Evolutionary conservation across 2,329 filamentous ascomycete genomes (phyloP), one percentile per base, ranked within the genome.

Genomic region (Kalaharituber pfeilii): DNA sequence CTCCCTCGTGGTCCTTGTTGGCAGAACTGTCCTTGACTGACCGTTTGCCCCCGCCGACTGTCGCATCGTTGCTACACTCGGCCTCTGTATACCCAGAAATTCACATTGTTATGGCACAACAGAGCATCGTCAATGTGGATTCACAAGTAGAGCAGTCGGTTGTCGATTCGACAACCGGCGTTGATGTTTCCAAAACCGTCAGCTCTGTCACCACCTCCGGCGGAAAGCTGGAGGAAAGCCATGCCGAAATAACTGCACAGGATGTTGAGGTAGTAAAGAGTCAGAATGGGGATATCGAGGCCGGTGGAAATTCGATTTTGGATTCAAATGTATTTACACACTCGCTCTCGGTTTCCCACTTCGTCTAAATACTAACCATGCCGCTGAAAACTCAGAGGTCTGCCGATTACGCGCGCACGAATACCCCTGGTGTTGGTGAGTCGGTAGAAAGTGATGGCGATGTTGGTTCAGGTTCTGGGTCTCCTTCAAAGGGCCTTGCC

Each of bases 21-120:
- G n/a, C n/a, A n/a, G n/a, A n/a, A n/a, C n/a, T n/a, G n/a, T n/a
- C n/a, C n/a, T n/a, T n/a, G n/a, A n/a, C n/a, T n/a, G n/a, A n/a
- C n/a, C n/a, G n/a, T n/a, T n/a, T n/a, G n/a, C n/a, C n/a, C n/a
- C n/a, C n/a, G n/a, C n/a, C n/a, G n/a, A n/a, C n/a, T n/a, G n/a
- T n/a, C n/a, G n/a, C n/a, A n/a, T n/a, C n/a, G n/a, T n/a, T n/a
- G n/a, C n/a, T n/a, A n/a, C n/a, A n/a, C n/a, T n/a, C n/a, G n/a
- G n/a, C n/a, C n/a, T n/a, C n/a, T n/a, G n/a, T n/a, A n/a, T n/a
- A n/a, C n/a, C n/a, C 42, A 22, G 42, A 47, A 13, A 50, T 28
- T 50, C 64, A 69, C 65, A 67, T 72, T 76, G 74, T 76, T 75
- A 77, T 77, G 74, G 74, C 74, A 75, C 73, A 76, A 73, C 72